Conservation (phyloP, 116 monocot species). For the Zostera marina region DNA sequence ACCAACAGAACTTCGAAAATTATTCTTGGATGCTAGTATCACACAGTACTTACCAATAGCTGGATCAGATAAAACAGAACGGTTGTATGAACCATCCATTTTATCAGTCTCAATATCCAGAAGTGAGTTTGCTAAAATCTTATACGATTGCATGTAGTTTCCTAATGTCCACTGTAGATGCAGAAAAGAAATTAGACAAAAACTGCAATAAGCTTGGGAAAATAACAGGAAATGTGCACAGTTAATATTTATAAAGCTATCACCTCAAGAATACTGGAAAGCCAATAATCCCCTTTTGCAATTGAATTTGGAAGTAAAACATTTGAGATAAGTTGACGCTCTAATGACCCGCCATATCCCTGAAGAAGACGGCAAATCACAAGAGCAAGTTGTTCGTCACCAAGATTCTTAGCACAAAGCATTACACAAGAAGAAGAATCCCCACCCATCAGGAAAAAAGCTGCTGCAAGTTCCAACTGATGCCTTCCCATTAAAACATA, state of each 20-base stretch:
- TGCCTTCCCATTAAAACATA: constrained; percentile 98
- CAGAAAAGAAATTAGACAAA: constrained; percentile 3
- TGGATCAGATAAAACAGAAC: constrained; percentile 40
- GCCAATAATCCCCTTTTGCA: constrained; percentile 68
- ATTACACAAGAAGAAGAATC: constrained; percentile 77
- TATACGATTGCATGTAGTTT: constrained; percentile 46
- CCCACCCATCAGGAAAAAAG: constrained; percentile 87
- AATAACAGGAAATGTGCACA: neutral
- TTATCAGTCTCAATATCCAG: constrained; percentile 8
- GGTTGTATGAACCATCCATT: constrained; percentile 4
- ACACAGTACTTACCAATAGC: constrained; percentile 59
- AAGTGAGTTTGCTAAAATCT: constrained; percentile 20
- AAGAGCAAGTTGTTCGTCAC: constrained; percentile 91
- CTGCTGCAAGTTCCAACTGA: constrained; percentile 78
- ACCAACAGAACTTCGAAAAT: constrained; percentile 57
- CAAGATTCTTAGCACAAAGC: constrained; percentile 94
- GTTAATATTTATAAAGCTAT: neutral
- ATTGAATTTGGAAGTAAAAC: constrained; percentile 63
- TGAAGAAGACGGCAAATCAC: constrained; percentile 82
- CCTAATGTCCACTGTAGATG: constrained; percentile 73
- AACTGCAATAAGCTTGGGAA: constrained; percentile 2
- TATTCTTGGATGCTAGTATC: constrained; percentile 50
- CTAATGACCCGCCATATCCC: constrained; percentile 69
- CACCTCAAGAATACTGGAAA: constrained; percentile 76
- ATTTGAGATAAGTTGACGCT: constrained; percentile 54